phyloP scores from a whole-genome alignment of 805 yeast species.

The Sugiyamaella americana region DNA sequence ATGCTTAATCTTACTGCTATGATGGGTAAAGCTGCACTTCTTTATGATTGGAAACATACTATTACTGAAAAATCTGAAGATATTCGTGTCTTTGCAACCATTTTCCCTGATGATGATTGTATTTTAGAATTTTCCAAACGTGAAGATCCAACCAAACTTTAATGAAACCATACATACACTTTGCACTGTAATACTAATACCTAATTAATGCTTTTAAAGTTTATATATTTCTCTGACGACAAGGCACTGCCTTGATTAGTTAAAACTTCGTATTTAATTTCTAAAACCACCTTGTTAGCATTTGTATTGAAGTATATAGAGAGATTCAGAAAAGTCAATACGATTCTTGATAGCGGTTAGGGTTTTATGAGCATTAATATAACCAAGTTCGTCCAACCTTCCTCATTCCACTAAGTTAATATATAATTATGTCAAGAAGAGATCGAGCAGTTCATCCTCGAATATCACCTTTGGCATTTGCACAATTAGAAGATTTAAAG shows the following conservation, averaged over 20 bases:
- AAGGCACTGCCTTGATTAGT: no score
- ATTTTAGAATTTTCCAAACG: slow-evolving; percentile 53
- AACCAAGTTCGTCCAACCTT: no score
- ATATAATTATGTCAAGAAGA: neutral
- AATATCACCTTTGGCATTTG: slow-evolving; percentile 12
- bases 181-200: neutral
- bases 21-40: slow-evolving; percentile 84
- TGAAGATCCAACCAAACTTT: neutral
- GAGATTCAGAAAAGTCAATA: no score
- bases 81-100: slow-evolving; percentile 94
- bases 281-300: no score
- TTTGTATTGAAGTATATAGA: no score
- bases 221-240: no score
- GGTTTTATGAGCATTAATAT: no score
- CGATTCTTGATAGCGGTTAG: no score
- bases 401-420: no score
- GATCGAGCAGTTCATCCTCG: neutral
- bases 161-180: neutral
- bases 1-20: slow-evolving; percentile 81
- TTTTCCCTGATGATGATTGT: slow-evolving; percentile 95
- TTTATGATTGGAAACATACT: slow-evolving; percentile 73
- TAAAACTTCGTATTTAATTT: no score
- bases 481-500: slow-evolving; percentile 29
- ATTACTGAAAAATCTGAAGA: slow-evolving; percentile 82
- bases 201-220: no score